Percentiles rank a stretch among this genome's conserved stretches.
Evolutionary conservation across 805 yeast genomes (phyloP).

Genomic region (Candida yuanshanica): DNA sequence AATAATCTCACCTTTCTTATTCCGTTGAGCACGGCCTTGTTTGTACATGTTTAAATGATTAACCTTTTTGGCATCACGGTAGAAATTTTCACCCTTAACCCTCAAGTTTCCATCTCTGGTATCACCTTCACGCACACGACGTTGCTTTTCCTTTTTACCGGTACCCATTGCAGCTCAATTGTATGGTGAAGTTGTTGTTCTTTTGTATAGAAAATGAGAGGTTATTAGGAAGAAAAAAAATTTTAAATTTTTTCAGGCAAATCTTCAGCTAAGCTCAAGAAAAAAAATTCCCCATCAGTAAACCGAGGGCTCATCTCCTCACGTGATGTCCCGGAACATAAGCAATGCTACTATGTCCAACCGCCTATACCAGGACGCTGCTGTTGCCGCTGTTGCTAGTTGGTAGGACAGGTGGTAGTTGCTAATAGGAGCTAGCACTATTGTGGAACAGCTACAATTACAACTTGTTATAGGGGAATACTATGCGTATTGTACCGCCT

Average conservation of each 20-base stretch:
- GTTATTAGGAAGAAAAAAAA: slow-evolving; percentile 1
- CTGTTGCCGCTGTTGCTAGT: too few species aligned
- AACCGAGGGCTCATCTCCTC: slow-evolving; percentile 10
- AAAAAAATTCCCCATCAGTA: slow-evolving; percentile 5
- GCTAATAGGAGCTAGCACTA: too few species aligned
- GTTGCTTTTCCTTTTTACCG: slow-evolving; percentile 82
- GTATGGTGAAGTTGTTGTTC: background rate
- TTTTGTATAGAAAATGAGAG: background rate
- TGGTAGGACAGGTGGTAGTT: too few species aligned
- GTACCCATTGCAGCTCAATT: slow-evolving; percentile 63
- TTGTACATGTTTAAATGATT: slow-evolving; percentile 90
- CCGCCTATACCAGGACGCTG: too few species aligned
- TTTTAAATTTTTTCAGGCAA: too few species aligned
- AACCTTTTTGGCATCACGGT: slow-evolving; percentile 89
- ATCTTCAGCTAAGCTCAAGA: too few species aligned
- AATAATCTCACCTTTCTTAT: slow-evolving; percentile 81
- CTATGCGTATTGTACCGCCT: too few species aligned
- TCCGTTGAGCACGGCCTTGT: slow-evolving; percentile 80
- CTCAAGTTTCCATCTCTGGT: slow-evolving; percentile 85
- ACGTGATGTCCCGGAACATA: too few species aligned
- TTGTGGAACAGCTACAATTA: too few species aligned
- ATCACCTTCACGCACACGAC: slow-evolving; percentile 80
- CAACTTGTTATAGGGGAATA: background rate
- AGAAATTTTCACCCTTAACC: slow-evolving; percentile 95
- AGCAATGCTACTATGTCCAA: too few species aligned